Base-by-base conservation (phyloP, 352 stramenopile genomes). In the Phytophthora ramorum region DNA sequence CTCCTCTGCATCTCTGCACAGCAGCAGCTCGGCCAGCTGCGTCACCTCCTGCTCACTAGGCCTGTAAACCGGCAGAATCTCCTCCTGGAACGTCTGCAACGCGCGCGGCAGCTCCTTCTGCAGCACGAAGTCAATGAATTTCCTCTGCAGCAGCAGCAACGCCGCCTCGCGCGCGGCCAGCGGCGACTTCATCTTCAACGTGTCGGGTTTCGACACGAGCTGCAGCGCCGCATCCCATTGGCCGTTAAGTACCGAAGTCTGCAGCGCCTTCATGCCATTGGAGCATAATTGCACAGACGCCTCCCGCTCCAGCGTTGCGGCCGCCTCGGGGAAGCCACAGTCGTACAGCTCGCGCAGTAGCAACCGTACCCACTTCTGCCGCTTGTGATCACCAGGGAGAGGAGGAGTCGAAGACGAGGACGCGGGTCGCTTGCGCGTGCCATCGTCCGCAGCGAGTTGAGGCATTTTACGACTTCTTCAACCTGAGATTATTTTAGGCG, bases 321-420 rank as follows among this genome's bases (percentile, higher is more conserved):
- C 86, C 0, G 81, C 59, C 19, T 71, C 55, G 9, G 38, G 37
- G 38, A 78, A 92, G 8, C 83, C 82, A 16, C 91, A 68, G 61
- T 94, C 86, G 66, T 92, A 90, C 19, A 94, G 76, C 63, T 94
- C 86, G 10, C 86, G 81, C 4, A 94, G 76, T 28, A 94, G 51
- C 41, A 93, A 56, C 20, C 86, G 82, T 51, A 81, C 78, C 86
- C 86, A 94, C 49, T 91, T 90, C n/a, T 46, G 44, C 32, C 19
- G 22, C 37, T 47, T 40, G 34, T 24, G 14, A 38, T 34, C 13
- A 14, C 10, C 38, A 7, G 35, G 16, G 13, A 20, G 7, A 5
- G 9, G 6, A 44, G 35, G 38, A 5, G 50, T 43, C 0, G 40
- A 26, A 8, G 54, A 34, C 28, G 28, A 7, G 28, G 28, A 34